Evolutionary conservation across 768 basidiomycete species (phyloP), one percentile per base, ranked within the genome.

Genomic region (Lactifluus rugatus): DNA sequence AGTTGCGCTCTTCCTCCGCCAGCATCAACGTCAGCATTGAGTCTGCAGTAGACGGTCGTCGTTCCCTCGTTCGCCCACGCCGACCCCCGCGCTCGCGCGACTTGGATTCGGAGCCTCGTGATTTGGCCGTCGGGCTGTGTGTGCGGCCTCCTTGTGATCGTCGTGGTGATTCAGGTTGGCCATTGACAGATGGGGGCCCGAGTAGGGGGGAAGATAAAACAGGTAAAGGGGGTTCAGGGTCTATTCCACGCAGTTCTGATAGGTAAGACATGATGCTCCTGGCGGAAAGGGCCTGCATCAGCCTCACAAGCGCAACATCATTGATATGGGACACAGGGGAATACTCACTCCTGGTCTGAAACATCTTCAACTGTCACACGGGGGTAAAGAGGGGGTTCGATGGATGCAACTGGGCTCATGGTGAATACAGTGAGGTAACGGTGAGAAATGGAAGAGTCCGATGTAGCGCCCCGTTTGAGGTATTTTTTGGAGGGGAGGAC

Each of bases 21-120:
- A 64, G 52, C 63, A 64, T 62, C 32, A 64, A 19, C n/a, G 59
- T 59, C 54, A 64, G 37, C 61, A 64, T 59, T 48, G 62, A 58
- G 32, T 52, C 58, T 21, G 23, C 55, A 57, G 8, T 44, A 10
- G 61, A 58, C 5, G 60, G 47, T 5, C 54, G 57, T 6, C 62
- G 60, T 16, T 57, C 52, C 50, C 48, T 25, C 2, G 37, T 36
- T 36, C 48, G 47, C 23, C 42, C 58, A 17, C 54, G 45, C 16
- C 49, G 49, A 5, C 58, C 59, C 10, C 41, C 41, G 19, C 21
- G 49, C 42, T 60, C 54, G 49, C 60, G 61, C 25, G 58, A 58
- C 13, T 60, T 57, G 16, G 56, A 62, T 41, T 56, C 51, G 10
- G 59, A 60, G 7, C 9, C 44, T 3, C 51, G 54, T 9, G 59